Evolutionary conservation across 192 early-diverging fungal genomes (phyloP).

Genomic region (Coemansia sp.): DNA sequence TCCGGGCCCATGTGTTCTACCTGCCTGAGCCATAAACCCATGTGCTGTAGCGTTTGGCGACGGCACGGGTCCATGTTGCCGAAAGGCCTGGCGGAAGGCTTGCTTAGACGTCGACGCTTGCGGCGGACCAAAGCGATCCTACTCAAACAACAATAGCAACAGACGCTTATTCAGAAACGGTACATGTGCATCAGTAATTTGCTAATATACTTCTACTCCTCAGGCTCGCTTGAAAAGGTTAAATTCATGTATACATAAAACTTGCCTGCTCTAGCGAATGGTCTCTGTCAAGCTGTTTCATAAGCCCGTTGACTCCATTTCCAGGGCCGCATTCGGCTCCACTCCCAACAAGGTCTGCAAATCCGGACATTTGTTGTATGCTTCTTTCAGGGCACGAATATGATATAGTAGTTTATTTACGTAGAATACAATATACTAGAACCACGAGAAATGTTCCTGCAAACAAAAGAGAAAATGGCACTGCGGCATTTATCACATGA

Average conservation of each 20-base stretch:
- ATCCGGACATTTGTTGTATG: constrained; percentile 53
- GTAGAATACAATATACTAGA: constrained; percentile 3
- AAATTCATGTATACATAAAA: background rate
- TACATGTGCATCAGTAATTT: background rate
- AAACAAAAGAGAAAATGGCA: background rate
- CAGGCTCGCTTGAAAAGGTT: background rate
- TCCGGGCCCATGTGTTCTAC: constrained; percentile 23
- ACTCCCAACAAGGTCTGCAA: constrained; percentile 63
- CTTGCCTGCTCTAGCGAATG: constrained; percentile 78
- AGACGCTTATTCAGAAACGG: too few species aligned
- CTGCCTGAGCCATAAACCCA: constrained; percentile 31
- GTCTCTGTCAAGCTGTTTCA: constrained; percentile 81
- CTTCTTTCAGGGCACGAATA: background rate
- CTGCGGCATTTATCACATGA: background rate
- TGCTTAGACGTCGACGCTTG: constrained; percentile 48
- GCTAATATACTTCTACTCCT: background rate
- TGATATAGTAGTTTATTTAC: background rate
- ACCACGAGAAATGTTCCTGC: background rate
- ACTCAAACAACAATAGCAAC: constrained; percentile 1
- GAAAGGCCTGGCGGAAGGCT: constrained; percentile 47
- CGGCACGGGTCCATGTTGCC: constrained; percentile 29
- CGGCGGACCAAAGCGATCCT: constrained; percentile 43
- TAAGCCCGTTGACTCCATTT: constrained; percentile 75
- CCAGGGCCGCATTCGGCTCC: constrained; percentile 77
- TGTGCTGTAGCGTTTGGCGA: constrained; percentile 22